Percentiles rank a stretch among this genome's conserved stretches.
phyloP scores from a whole-genome alignment of 352 stramenopile genomes.

The Globisporangium apiculatum region DNA sequence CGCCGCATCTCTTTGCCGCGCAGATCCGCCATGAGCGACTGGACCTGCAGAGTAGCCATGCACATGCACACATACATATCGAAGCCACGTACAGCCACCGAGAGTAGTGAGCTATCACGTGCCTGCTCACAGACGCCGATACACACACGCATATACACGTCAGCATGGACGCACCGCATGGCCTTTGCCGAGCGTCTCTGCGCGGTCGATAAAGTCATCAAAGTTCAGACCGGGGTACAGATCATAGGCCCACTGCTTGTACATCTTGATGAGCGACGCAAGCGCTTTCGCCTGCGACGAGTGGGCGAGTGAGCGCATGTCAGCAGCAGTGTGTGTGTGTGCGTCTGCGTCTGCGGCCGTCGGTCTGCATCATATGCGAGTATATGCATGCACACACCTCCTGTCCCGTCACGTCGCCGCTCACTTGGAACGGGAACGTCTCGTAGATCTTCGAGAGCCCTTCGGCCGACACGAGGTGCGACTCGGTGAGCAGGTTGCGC shows the following conservation, averaged over 20 bases:
- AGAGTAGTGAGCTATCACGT: no score
- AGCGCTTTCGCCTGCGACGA: constrained; percentile 41
- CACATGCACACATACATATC: no score
- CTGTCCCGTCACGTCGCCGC: constrained; percentile 38
- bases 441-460: constrained; percentile 64
- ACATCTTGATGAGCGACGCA: constrained; percentile 62
- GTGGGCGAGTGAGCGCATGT: background rate
- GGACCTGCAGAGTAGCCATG: constrained; percentile 21
- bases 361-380: background rate
- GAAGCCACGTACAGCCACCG: no score
- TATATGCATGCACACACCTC: constrained; percentile 24
- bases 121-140: no score
- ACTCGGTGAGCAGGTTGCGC: constrained; percentile 57
- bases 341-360: background rate
- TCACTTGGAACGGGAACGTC: constrained; percentile 68
- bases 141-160: background rate
- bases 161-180: constrained; percentile 18
- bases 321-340: background rate
- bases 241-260: constrained; percentile 84
- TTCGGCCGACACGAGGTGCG: constrained; percentile 50
- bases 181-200: constrained; percentile 49
- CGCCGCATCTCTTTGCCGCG: constrained; percentile 46
- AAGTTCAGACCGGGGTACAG: constrained; percentile 78
- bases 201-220: constrained; percentile 70
- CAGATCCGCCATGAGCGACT: constrained; percentile 53